Base-by-base conservation (phyloP, 2,329 filamentous ascomycete genomes). In the Lachnellula occidentalis region DNA sequence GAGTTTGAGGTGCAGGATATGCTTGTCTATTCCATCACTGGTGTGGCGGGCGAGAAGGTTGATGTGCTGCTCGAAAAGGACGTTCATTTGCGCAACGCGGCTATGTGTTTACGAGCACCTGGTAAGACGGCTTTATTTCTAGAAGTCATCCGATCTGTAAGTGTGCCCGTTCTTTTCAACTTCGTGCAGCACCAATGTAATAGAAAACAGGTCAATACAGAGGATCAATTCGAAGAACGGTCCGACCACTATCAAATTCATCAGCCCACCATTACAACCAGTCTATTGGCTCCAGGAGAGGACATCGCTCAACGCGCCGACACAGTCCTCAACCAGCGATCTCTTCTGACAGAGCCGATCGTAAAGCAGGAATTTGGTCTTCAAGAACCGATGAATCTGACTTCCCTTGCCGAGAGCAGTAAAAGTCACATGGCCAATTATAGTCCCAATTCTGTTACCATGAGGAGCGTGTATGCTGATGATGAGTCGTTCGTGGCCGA, bases 31-130 rank as follows among this genome's bases (percentile, higher is more conserved):
- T 11, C 36, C 19, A 17, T 53, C 15, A 37, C 36, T 24, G 22
- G 45, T 12, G 41, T 27, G 19, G 22, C 5, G 11, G 45, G 22
- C 22, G 43, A 39, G 42, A 48, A 17, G 6, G 21, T 41, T 31
- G 43, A 41, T 34, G 15, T 53, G 2, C n/a, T 9, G 27, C 36
- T 53, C 11, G 36, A 34, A 11, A 34, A 22, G 19, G 36, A 53
- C 27, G 21, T 7, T 6, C 45, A 53, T 14, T 14, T 53, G n/a
- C 27, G 37, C 12, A 53, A 48, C 36, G 51, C 51, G 9, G 51
- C 37, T 1, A 53, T 53, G n/a, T 36, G 24, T 36, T 34, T 53
- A 12, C n/a, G 51, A 7, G 24, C 24, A 9, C 34, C 45, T 6
- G 45, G 45, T 22, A 47, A 47, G 19, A 19, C 41, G 5, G 41